Conservation (phyloP, 2,329 filamentous ascomycete species). For the Pseudogymnoascus sp. region DNA sequence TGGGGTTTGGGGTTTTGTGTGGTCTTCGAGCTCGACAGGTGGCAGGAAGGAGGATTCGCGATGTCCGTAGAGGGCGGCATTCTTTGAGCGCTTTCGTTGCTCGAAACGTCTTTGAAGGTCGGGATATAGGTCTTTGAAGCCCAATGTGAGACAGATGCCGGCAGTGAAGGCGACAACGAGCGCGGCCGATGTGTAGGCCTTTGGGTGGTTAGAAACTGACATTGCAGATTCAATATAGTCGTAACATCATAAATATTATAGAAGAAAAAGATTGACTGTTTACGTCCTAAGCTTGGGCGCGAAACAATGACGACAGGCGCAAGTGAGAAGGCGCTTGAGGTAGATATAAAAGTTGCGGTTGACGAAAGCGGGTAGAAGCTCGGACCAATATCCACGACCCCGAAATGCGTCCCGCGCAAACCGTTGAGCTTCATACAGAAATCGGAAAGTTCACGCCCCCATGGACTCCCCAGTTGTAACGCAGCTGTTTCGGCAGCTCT, state of each 20-base stretch:
- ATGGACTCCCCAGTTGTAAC: conserved; percentile 81
- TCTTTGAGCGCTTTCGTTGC: conserved; percentile 30
- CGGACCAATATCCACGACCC: conserved; percentile 2
- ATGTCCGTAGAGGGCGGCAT: conserved; percentile 13
- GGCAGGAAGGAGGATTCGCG: conserved; percentile 14
- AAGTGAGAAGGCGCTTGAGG: conserved; percentile 13
- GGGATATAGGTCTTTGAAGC: conserved; percentile 73
- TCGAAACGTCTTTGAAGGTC: conserved; percentile 63
- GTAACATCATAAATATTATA: conserved; percentile 5
- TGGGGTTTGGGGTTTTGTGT: conserved; percentile 35
- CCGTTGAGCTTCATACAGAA: conserved; percentile 8
- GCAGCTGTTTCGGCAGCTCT: conserved; percentile 79
- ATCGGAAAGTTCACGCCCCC: conserved; percentile 18
- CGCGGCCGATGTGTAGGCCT: conserved; percentile 58
- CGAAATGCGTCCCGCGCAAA: conserved; percentile 9
- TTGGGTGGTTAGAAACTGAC: conserved; percentile 56
- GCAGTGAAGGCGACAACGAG: conserved; percentile 68
- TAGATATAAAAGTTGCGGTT: conserved; percentile 15
- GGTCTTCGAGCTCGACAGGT: conserved; percentile 51
- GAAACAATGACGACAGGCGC: conserved; percentile 11
- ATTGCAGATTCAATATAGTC: conserved; percentile 33
- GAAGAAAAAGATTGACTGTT: conserved; percentile 8
- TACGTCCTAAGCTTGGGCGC: not conserved
- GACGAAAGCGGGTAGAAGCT: conserved; percentile 11
- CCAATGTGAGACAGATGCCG: conserved; percentile 67